Evolutionary conservation across 2,329 filamentous ascomycete species (phyloP).

Genomic region (Beauveria varroae): DNA sequence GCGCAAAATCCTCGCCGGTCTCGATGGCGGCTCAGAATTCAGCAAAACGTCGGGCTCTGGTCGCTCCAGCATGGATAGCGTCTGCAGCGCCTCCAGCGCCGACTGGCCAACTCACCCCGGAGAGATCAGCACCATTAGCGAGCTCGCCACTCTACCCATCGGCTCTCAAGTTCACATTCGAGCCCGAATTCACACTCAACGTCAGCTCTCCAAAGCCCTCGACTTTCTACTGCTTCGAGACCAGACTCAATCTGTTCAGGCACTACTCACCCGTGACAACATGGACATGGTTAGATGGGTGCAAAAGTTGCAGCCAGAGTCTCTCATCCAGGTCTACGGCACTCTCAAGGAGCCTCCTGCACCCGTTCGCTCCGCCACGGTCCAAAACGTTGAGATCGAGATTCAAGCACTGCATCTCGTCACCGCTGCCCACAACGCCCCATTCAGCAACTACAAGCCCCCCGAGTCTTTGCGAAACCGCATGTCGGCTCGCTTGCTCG

Average conservation of each 20-base stretch:
- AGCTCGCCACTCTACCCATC: slow-evolving; percentile 29
- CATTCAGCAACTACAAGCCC: slow-evolving; percentile 53
- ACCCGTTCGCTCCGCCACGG: slow-evolving; percentile 65
- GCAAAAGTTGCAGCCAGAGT: slow-evolving; percentile 72
- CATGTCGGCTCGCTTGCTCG: slow-evolving; percentile 70
- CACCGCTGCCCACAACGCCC: slow-evolving; percentile 40
- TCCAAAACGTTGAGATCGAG: slow-evolving; percentile 69
- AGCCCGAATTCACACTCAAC: slow-evolving; percentile 50
- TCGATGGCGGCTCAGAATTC: slow-evolving; percentile 9
- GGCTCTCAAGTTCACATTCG: slow-evolving; percentile 35
- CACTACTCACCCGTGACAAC: slow-evolving; percentile 53
- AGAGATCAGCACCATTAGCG: slow-evolving; percentile 30
- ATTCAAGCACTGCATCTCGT: slow-evolving; percentile 50
- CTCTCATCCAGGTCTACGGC: slow-evolving; percentile 69
- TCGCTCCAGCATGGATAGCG: slow-evolving; percentile 22
- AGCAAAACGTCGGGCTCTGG: slow-evolving; percentile 6
- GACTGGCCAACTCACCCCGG: slow-evolving; percentile 33
- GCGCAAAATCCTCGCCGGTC: slow-evolving; percentile 9
- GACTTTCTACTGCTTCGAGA: slow-evolving; percentile 84
- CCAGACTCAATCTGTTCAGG: slow-evolving; percentile 70
- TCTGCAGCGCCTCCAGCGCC: slow-evolving; percentile 28
- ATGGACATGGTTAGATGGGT: slow-evolving; percentile 81
- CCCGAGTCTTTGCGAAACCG: slow-evolving; percentile 61
- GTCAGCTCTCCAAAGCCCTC: slow-evolving; percentile 72
- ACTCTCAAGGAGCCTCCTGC: slow-evolving; percentile 66